A percentile compares a stretch with the other conserved stretches of the same genome.
These are phyloP conservation scores for Pyrenula aspistea DNA, from an alignment of 495 filamentous ascomycete genomes.

Conservation along the genomic window DNA sequence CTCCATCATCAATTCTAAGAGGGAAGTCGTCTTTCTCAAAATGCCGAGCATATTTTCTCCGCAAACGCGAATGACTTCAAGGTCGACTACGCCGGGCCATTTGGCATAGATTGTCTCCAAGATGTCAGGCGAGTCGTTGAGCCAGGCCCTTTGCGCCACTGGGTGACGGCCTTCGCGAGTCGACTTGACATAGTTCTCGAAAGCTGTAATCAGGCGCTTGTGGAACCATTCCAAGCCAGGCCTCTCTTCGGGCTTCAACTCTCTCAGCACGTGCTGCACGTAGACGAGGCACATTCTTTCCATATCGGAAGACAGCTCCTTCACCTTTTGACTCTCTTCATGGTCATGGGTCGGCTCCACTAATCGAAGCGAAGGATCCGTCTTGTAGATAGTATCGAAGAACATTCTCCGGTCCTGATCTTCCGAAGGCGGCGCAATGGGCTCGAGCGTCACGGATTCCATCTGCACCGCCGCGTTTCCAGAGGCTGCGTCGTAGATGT, in stretches of 20 bases:
- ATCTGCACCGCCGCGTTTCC: not conserved
- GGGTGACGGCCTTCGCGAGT: not conserved
- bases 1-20: slow-evolving; percentile 7
- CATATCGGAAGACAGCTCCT: not conserved
- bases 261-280: not conserved
- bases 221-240: not conserved
- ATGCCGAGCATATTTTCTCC: not conserved
- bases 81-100: not conserved
- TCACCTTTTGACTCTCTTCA: not conserved
- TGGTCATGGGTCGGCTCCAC: not conserved
- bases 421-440: not conserved
- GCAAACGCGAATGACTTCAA: not conserved
- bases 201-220: not conserved
- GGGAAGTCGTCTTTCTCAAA: not conserved
- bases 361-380: not conserved
- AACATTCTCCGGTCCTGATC: not conserved
- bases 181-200: not conserved
- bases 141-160: not conserved
- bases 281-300: not conserved
- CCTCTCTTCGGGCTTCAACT: not conserved
- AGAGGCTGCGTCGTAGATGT: not conserved
- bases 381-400: not conserved
- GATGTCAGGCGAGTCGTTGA: not conserved
- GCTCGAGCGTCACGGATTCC: not conserved
- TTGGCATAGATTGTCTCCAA: not conserved